Base-by-base conservation (phyloP, 495 filamentous ascomycete species). In the Astrothelium macrocarpum region DNA sequence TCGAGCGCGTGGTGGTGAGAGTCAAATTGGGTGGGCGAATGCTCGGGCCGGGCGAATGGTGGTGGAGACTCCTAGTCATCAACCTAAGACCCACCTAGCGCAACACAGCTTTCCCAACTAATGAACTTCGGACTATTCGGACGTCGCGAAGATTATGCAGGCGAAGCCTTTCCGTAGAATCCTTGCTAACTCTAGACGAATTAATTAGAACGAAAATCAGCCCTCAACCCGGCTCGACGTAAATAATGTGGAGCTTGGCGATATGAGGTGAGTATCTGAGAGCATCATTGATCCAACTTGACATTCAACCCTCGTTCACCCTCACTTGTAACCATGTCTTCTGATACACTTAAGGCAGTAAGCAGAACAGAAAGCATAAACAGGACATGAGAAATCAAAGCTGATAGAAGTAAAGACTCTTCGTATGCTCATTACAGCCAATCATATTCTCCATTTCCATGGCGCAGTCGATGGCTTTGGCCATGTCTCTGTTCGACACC, bases 371-470 rank as follows among this genome's bases (percentile, higher is more conserved):
- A 5, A 56, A 28, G 0, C 11, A 4, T 2, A 28, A 29, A 28
- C 25, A 29, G 2, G 16, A 29, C 7, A 28, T 29, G 49, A n/a
- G 10, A 42, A 42, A 42, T 0, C 18, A 49, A 49, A 56, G 4
- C 49, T 56, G 49, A 56, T 29, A 10, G 11, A 9, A 26, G 25
- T 11, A 10, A 11, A 56, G 49, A 56, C 49, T 9, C 25, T 56
- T 10, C 49, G 49, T 7, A 56, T 56, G 49, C 49, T 56, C 2
- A 25, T 56, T 0, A 56, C 49, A 56, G 49, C 49, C 9, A 56
- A 56, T 29, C 49, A 56, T 16, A 56, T 56, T 16, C 49, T 56
- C 23, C 49, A 56, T 20, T 56, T 56, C 49, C 49, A 56, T 2
- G 49, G 49, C 20, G 49, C 49, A 29, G 49, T 56, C 1, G 49